phyloP scores from a whole-genome alignment of 225 moss, liverwort and hornwort genomes.

The Polytrichum commune region DNA sequence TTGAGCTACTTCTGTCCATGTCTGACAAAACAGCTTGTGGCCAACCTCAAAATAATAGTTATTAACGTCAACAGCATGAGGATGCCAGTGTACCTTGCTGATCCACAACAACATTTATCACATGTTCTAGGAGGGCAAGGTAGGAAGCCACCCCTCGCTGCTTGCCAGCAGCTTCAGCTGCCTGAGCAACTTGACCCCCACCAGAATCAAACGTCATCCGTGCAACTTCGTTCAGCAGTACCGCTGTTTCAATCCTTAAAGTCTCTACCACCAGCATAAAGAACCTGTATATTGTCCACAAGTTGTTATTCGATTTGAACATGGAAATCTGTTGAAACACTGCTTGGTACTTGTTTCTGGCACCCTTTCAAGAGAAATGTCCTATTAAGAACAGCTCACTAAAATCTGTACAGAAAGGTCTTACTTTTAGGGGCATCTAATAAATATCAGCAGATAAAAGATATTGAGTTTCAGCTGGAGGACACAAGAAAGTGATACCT shows the following conservation, averaged over 20 bases:
- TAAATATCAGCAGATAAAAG: too few species aligned
- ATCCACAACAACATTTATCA: slow-evolving; percentile 61
- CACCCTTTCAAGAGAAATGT: too few species aligned
- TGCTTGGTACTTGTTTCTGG: too few species aligned
- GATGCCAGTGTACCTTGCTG: slow-evolving; percentile 54
- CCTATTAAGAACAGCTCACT: too few species aligned
- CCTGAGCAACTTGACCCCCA: slow-evolving; percentile 39
- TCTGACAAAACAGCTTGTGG: too few species aligned
- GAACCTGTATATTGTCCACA: slow-evolving; percentile 47
- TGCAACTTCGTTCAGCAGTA: slow-evolving; percentile 81
- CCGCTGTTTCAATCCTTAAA: slow-evolving; percentile 85
- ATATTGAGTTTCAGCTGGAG: too few species aligned
- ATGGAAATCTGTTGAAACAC: too few species aligned
- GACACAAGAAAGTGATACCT: slow-evolving; percentile 35
- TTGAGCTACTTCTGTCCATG: too few species aligned
- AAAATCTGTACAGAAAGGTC: too few species aligned
- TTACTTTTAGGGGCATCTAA: too few species aligned
- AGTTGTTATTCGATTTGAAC: background rate
- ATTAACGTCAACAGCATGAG: too few species aligned
- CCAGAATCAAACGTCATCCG: slow-evolving; percentile 68
- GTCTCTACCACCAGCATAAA: slow-evolving; percentile 88
- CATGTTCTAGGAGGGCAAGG: slow-evolving; percentile 69
- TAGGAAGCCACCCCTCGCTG: slow-evolving; percentile 75
- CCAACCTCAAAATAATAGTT: too few species aligned
- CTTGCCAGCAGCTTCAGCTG: slow-evolving; percentile 62